Base-by-base conservation (phyloP, 441 rosid genomes). In the Jatropha podagrica region DNA sequence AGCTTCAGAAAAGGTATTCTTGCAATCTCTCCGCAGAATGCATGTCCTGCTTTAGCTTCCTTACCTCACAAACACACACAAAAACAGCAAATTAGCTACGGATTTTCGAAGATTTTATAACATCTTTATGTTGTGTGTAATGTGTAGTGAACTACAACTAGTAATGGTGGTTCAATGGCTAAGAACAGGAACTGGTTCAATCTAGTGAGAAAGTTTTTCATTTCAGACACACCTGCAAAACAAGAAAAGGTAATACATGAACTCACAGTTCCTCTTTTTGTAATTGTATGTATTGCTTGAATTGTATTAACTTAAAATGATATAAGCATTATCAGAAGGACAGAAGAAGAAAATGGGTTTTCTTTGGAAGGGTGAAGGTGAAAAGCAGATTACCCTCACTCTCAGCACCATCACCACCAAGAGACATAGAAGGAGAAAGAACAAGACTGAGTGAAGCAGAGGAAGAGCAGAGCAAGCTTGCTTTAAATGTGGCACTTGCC, bases 141-240 rank as follows among this genome's bases (percentile, higher is more conserved):
- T 44, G 48, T 6, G 7, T 44, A 44, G 48, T 11, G 7, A 7
- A 44, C 0, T 44, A 44, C 48, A 44, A 44, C 48, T 77, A 83
- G 84, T 81, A 71, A 76, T 86, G 86, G 74, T 86, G 78, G 68
- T 76, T 74, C 77, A 74, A 92, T 92, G 98, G 85, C 87, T 54
- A 90, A 86, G 90, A 91, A 85, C 85, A 91, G 83, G 77, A 85
- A 91, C 73, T 88, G 93, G 93, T 84, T 95, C 83, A 87, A 78
- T 82, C 62, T 86, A 38, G 77, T 92, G 74, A 94, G 85, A 82
- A 87, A 87, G 77, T 77, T 95, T 71, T 91, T 95, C 75, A 72
- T 85, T 71, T 82, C 95, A 37, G 97, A 90, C 32, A 62, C 83
- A 73, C 42, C 42, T 48, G 68, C 86, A 13, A 87, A 77, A 68